These are phyloP conservation scores for Wickerhamiella parazyma DNA, from an alignment of 805 yeast species.

Conservation along the genomic window DNA sequence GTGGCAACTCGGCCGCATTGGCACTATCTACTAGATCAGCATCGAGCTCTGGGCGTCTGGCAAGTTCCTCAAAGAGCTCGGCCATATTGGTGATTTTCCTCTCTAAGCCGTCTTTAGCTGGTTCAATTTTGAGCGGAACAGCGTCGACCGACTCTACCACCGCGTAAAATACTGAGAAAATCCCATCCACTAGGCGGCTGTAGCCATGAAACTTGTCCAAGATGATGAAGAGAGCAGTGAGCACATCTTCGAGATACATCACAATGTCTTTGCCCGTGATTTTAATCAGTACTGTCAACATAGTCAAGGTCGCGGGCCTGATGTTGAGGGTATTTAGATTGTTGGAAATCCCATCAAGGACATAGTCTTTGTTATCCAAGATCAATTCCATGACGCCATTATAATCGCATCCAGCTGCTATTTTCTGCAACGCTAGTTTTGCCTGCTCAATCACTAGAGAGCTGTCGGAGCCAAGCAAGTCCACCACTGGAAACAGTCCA, in stretches of 20 bases:
- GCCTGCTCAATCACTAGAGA: constrained; percentile 37
- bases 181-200: constrained; percentile 52
- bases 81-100: constrained; percentile 8
- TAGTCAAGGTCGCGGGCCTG: constrained; percentile 58
- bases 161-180: constrained; percentile 46
- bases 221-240: constrained; percentile 59
- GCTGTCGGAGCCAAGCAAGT: constrained; percentile 48
- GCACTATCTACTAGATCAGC: constrained; percentile 19
- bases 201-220: constrained; percentile 82
- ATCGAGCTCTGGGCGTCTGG: constrained; percentile 19
- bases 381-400: constrained; percentile 43
- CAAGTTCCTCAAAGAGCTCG: constrained; percentile 17
- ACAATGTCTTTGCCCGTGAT: constrained; percentile 58
- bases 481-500: constrained; percentile 56
- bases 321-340: constrained; percentile 56
- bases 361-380: constrained; percentile 52
- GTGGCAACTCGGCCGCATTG: constrained; percentile 5
- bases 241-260: constrained; percentile 54
- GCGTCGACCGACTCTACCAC: constrained; percentile 10
- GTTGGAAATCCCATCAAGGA: constrained; percentile 64
- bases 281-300: constrained; percentile 53
- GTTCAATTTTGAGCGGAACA: neutral
- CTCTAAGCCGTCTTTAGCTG: no score
- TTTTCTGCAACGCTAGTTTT: constrained; percentile 35
- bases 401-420: constrained; percentile 39